Evolutionary conservation across 345 rosid species (phyloP).

Genomic region (Xanthoceras sorbifolium): DNA sequence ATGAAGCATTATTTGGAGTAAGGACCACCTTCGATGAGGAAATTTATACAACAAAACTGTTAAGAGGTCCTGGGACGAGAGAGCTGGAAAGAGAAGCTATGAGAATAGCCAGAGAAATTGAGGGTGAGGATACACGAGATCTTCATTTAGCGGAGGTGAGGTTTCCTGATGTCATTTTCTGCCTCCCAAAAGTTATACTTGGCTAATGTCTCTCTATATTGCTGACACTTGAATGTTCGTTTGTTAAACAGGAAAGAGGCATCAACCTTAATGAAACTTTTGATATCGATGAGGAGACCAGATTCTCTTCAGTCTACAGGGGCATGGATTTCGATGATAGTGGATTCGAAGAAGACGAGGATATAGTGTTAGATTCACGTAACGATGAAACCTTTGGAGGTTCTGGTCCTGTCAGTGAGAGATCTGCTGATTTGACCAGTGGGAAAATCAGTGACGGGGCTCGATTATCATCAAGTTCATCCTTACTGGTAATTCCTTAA

Average conservation of each 20-base stretch:
- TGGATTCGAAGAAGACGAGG: slow-evolving; percentile 74
- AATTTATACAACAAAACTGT: slow-evolving; percentile 84
- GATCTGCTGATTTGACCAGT: slow-evolving; percentile 41
- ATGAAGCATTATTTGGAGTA: slow-evolving; percentile 78
- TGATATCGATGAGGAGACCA: slow-evolving; percentile 81
- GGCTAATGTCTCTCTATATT: slow-evolving; percentile 2
- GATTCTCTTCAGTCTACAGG: slow-evolving; percentile 76
- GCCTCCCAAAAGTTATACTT: slow-evolving; percentile 12
- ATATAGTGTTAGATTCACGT: slow-evolving; percentile 54
- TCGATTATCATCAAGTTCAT: slow-evolving; percentile 48
- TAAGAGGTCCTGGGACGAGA: slow-evolving; percentile 60
- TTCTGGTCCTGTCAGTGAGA: slow-evolving; percentile 43
- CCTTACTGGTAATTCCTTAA: slow-evolving; percentile 40
- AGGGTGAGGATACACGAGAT: slow-evolving; percentile 81
- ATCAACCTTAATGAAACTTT: slow-evolving; percentile 50
- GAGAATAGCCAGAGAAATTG: slow-evolving; percentile 91
- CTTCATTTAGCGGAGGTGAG: slow-evolving; percentile 92
- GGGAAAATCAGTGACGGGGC: slow-evolving; percentile 45
- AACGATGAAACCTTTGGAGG: slow-evolving; percentile 66
- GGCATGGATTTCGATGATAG: slow-evolving; percentile 63
- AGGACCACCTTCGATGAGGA: slow-evolving; percentile 88
- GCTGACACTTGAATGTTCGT: slow-evolving; percentile 19
- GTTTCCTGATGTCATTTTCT: slow-evolving; percentile 19
- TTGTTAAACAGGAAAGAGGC: slow-evolving; percentile 81
- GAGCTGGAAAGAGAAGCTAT: slow-evolving; percentile 75